These are phyloP conservation scores for Leptoxyphium fumago DNA, from an alignment of 2,329 filamentous ascomycete genomes.

Conservation along the genomic window DNA sequence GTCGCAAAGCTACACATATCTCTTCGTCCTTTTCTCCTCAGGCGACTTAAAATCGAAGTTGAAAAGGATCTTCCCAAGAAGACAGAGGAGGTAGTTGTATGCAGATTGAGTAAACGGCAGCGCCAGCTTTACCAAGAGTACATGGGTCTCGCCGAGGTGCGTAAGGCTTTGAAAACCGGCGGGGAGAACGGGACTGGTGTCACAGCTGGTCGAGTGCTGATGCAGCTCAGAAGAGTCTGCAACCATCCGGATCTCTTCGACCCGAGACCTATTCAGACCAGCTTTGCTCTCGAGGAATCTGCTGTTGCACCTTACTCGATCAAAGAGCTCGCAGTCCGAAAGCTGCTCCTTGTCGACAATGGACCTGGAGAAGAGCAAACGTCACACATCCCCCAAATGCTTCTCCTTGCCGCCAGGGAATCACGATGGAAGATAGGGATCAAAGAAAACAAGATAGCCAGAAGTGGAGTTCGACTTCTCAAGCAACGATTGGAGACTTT, in stretches of 20 bases:
- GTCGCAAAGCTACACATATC: conserved; percentile 91
- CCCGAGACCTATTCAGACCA: conserved; percentile 90
- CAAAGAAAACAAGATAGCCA: background rate
- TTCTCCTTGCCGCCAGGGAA: conserved; percentile 8
- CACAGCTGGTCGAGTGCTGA: conserved; percentile 94
- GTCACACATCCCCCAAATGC: background rate
- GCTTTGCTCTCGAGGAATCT: conserved; percentile 69
- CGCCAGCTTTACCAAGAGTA: conserved; percentile 94
- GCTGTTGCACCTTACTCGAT: conserved; percentile 59
- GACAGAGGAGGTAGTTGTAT: conserved; percentile 94
- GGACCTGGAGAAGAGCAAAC: background rate
- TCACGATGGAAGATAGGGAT: background rate
- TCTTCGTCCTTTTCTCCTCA: conserved; percentile 76
- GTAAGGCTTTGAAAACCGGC: conserved; percentile 74
- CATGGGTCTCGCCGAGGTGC: conserved; percentile 76
- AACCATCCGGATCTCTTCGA: conserved; percentile 97
- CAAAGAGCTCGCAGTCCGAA: conserved; percentile 56
- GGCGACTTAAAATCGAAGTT: conserved; percentile 86
- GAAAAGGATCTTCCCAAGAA: conserved; percentile 99
- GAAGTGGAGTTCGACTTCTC: conserved; percentile 3
- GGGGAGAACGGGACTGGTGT: conserved; percentile 96
- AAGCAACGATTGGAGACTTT: conserved; percentile 9
- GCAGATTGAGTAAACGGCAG: conserved; percentile 86
- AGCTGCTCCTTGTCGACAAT: conserved; percentile 19
- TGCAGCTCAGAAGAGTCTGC: conserved; percentile 95